Conservation (phyloP, 2,329 filamentous ascomycete genomes). For the Atkinsonella hypoxylon region DNA sequence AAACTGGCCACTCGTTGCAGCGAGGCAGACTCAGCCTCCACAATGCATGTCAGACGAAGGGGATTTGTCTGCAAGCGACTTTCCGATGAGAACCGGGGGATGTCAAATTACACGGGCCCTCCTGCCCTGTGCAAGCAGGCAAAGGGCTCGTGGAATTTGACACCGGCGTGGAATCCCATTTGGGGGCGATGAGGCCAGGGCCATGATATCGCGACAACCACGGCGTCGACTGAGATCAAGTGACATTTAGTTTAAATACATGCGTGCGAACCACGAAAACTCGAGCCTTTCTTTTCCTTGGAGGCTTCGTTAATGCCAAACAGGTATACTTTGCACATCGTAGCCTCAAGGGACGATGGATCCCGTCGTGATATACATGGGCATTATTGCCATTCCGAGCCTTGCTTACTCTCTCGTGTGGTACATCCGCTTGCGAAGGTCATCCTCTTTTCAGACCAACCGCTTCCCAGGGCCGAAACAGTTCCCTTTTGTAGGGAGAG, state of each 20-base stretch:
- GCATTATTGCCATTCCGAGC: constrained; percentile 24
- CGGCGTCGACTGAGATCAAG: too few species aligned
- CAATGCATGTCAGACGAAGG: background rate
- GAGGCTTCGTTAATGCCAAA: background rate
- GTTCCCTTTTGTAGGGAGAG: constrained; percentile 34
- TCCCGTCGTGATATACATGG: background rate
- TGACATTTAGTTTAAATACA: too few species aligned
- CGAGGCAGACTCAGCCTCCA: background rate
- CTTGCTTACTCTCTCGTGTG: constrained; percentile 29
- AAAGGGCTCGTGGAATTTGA: too few species aligned
- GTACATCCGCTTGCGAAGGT: constrained; percentile 22
- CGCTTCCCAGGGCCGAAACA: constrained; percentile 34
- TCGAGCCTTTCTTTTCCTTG: background rate
- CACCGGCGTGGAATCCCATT: too few species aligned
- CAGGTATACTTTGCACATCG: background rate
- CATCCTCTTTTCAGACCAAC: constrained; percentile 11
- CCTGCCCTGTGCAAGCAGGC: too few species aligned
- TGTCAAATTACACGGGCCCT: too few species aligned
- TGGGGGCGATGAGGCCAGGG: too few species aligned
- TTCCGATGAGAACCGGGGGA: too few species aligned
- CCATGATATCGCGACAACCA: too few species aligned
- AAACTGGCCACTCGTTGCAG: background rate
- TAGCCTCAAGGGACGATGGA: background rate
- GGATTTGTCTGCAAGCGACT: too few species aligned
- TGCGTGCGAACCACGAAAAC: background rate